Conservation (phyloP, 2,329 filamentous ascomycete genomes). For the Fusarium piperis region DNA sequence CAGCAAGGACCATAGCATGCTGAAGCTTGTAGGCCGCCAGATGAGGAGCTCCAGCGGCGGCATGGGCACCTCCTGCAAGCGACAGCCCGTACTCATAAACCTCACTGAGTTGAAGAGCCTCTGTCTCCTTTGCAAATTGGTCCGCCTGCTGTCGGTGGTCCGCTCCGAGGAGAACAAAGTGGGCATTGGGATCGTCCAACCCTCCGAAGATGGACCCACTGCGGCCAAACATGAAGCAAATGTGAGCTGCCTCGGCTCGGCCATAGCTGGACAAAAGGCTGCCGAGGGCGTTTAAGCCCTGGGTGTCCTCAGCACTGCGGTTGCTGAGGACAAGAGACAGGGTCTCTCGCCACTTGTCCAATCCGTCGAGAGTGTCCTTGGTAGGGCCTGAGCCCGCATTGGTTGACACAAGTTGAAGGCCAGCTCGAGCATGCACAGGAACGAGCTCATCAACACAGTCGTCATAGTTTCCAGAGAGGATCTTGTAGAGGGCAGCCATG, state of each 20-base stretch:
- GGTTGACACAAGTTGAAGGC: constrained; percentile 90
- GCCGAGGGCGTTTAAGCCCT: constrained; percentile 82
- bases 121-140: constrained; percentile 81
- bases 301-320: constrained; percentile 80
- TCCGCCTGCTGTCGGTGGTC: constrained; percentile 79
- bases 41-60: constrained; percentile 75
- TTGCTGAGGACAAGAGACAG: constrained; percentile 88
- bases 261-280: constrained; percentile 86
- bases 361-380: constrained; percentile 80
- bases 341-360: constrained; percentile 96
- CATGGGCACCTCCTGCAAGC: constrained; percentile 66
- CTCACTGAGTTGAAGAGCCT: constrained; percentile 93
- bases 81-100: constrained; percentile 91
- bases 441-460: constrained; percentile 97
- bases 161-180: constrained; percentile 85
- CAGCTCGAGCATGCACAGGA: constrained; percentile 88
- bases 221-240: constrained; percentile 90
- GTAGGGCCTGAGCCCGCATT: constrained; percentile 67
- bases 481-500: constrained; percentile 89
- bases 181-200: constrained; percentile 79
- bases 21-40: constrained; percentile 91
- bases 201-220: constrained; percentile 78
- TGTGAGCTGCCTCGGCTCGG: constrained; percentile 88
- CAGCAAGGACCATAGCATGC: constrained; percentile 84
- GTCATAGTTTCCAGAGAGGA: constrained; percentile 92